Percentiles rank a stretch among this genome's conserved stretches.
Evolutionary conservation across 148 eudicot species (phyloP).

Genomic region (Chenopodium suecicum): DNA sequence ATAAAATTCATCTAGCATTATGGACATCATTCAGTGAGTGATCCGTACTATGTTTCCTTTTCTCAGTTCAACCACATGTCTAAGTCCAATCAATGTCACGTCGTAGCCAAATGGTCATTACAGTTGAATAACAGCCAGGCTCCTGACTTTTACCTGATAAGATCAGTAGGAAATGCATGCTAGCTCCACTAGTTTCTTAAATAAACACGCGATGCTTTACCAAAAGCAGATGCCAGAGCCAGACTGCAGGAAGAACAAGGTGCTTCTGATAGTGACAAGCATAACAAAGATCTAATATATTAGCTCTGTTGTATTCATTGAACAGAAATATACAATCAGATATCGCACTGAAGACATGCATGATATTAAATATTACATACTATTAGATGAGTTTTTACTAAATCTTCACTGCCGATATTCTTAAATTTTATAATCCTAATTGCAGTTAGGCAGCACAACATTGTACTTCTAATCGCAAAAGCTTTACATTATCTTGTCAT

Average conservation of each 20-base stretch:
- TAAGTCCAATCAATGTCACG: not conserved
- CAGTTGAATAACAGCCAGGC: not conserved
- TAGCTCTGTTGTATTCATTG: not conserved
- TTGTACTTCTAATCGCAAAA: not conserved
- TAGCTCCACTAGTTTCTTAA: not conserved
- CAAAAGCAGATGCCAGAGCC: not conserved
- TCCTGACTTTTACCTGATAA: not conserved
- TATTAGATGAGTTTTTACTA: not conserved
- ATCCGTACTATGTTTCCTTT: not conserved
- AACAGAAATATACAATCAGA: not conserved
- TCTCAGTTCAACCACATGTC: not conserved
- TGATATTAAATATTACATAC: not conserved
- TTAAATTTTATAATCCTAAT: not conserved
- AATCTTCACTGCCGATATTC: not conserved
- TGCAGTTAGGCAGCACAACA: slow-evolving; percentile 9
- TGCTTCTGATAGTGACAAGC: slow-evolving; percentile 3
- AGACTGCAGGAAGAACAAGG: not conserved
- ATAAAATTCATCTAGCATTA: no score
- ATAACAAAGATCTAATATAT: not conserved
- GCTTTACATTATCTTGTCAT: not conserved
- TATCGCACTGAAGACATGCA: not conserved
- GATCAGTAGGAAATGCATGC: not conserved
- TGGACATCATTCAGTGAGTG: no score
- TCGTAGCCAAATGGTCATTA: not conserved
- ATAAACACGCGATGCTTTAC: not conserved